These are phyloP conservation scores for Aspergillus nidulans DNA, from an alignment of 495 filamentous ascomycete genomes.

Conservation along the genomic window DNA sequence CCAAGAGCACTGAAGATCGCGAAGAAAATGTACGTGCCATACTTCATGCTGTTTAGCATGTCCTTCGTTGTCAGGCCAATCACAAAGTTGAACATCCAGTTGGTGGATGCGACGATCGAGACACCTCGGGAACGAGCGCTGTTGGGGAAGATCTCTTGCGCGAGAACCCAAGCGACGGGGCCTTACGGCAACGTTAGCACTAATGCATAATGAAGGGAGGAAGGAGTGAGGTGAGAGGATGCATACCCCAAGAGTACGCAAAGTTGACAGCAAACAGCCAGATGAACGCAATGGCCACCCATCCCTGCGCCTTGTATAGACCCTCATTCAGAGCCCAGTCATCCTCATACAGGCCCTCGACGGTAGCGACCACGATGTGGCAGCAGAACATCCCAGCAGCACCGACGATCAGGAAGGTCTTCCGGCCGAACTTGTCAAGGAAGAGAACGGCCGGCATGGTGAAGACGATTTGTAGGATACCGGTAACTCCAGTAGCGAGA, in stretches of 20 bases:
- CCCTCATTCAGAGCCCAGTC: constrained; percentile 27
- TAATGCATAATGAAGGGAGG: not conserved
- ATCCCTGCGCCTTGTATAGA: constrained; percentile 28
- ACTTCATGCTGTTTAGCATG: constrained; percentile 38
- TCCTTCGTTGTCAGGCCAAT: constrained; percentile 39
- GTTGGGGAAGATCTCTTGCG: constrained; percentile 41
- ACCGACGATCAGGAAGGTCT: constrained; percentile 64
- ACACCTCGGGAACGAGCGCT: constrained; percentile 38
- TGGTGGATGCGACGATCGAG: constrained; percentile 34
- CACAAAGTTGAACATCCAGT: constrained; percentile 45
- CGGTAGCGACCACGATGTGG: constrained; percentile 37
- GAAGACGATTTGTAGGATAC: constrained; percentile 68
- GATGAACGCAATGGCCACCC: constrained; percentile 41
- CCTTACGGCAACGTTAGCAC: constrained; percentile 7
- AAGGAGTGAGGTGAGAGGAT: not conserved
- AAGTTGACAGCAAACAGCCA: constrained; percentile 42
- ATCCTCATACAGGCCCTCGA: constrained; percentile 33
- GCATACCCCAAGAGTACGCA: constrained; percentile 37
- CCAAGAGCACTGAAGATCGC: constrained; percentile 43
- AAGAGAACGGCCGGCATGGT: constrained; percentile 62
- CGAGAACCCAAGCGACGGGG: constrained; percentile 35
- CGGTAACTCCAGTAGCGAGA: constrained; percentile 64
- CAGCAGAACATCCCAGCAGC: constrained; percentile 65
- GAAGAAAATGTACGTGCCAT: constrained; percentile 44
- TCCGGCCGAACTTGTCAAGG: constrained; percentile 67